Evolutionary conservation across 78 protist genomes (phyloP).

Genomic region (Dictyostelium firmibasis): DNA sequence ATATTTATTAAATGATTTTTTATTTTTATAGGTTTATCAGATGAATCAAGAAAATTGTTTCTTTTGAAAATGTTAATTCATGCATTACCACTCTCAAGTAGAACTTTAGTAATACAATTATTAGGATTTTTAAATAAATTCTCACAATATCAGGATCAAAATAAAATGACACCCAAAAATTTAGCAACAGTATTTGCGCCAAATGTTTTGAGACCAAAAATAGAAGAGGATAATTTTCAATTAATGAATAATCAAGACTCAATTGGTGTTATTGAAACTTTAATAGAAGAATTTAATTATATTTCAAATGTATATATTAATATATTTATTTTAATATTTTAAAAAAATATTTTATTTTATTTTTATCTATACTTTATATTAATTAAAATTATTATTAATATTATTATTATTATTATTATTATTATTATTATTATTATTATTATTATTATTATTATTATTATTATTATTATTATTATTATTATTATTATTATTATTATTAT

Average conservation of each 20-base stretch:
- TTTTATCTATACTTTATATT: too few species aligned
- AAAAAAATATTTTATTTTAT: too few species aligned
- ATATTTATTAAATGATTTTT: background rate
- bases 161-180: constrained; percentile 54
- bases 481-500: too few species aligned
- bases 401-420: too few species aligned
- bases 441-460: too few species aligned
- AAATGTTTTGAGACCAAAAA: constrained; percentile 34
- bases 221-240: constrained; percentile 15
- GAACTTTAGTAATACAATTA: background rate
- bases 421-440: too few species aligned
- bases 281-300: background rate
- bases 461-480: too few species aligned
- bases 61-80: constrained; percentile 21
- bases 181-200: constrained; percentile 66
- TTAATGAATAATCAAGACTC: background rate
- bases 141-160: background rate
- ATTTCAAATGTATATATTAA: background rate
- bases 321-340: too few species aligned
- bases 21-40: background rate
- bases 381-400: too few species aligned
- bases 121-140: constrained; percentile 1
- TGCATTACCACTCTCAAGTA: background rate
- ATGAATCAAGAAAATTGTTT: background rate
- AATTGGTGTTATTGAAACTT: background rate